phyloP scores from a whole-genome alignment of 306 rosid species.

The Prinsepia uniflora region DNA sequence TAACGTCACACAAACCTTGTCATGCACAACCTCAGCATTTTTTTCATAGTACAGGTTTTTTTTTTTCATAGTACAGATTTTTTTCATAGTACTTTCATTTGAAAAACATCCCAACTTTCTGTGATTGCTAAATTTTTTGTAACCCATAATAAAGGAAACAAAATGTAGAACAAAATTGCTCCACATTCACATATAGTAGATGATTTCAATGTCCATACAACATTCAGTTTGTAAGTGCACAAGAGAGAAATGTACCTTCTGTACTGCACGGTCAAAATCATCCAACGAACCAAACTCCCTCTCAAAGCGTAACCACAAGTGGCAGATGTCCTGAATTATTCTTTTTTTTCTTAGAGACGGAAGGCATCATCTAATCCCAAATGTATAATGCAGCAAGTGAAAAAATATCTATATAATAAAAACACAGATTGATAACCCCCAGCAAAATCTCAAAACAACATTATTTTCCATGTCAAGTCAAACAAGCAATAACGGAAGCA shows the following conservation, averaged over 20 bases:
- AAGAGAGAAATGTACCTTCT: conserved; percentile 34
- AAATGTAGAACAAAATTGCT: neutral
- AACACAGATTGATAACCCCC: neutral
- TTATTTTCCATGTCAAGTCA: neutral
- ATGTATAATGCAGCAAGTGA: conserved; percentile 29
- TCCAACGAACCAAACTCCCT: conserved; percentile 77
- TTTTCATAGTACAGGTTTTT: too few relatives aligned
- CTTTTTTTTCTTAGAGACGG: too few relatives aligned
- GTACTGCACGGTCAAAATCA: conserved; percentile 78
- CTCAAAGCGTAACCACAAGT: conserved; percentile 85
- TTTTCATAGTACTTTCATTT: neutral
- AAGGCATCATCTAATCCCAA: conserved; percentile 73
- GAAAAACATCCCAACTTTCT: neutral
- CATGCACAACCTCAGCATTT: neutral
- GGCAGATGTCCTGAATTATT: conserved; percentile 98
- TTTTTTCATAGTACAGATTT: too few relatives aligned
- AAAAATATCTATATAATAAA: neutral
- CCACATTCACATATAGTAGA: neutral
- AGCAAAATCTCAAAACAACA: neutral
- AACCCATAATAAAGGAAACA: neutral
- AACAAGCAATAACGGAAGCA: neutral
- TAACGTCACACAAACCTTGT: neutral
- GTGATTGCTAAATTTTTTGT: neutral
- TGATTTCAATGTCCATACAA: neutral
- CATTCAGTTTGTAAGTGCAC: neutral